Evolutionary conservation across 768 basidiomycete species (phyloP).

Genomic region (Hypholoma sublateritium): DNA sequence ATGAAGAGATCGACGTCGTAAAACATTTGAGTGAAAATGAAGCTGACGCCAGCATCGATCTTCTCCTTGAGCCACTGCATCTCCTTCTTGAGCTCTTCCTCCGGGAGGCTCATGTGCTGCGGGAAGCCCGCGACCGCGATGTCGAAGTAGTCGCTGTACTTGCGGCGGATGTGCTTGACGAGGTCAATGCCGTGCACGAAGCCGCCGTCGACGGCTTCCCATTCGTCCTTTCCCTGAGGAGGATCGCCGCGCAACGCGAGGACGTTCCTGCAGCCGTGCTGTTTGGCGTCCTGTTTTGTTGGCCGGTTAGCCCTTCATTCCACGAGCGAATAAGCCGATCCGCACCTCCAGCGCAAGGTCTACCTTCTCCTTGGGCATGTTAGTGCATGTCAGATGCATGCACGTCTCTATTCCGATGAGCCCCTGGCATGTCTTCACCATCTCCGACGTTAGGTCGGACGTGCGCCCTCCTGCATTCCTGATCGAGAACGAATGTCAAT

Average conservation of each 20-base stretch:
- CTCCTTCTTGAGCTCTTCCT: constrained; percentile 74
- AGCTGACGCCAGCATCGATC: constrained; percentile 83
- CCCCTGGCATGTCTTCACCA: constrained; percentile 93
- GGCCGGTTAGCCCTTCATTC: not conserved
- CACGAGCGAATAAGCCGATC: not conserved
- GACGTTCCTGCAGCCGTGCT: constrained; percentile 87
- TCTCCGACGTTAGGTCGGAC: constrained; percentile 89
- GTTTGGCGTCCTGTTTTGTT: constrained; percentile 75
- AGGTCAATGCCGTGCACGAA: constrained; percentile 92
- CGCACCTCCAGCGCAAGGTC: constrained; percentile 86
- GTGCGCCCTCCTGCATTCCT: constrained; percentile 98
- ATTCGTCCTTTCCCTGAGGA: constrained; percentile 82
- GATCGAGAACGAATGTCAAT: constrained; percentile 3
- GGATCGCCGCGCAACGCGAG: constrained; percentile 94
- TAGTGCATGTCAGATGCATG: constrained; percentile 98
- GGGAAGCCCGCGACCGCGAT: constrained; percentile 95
- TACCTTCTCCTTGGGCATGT: constrained; percentile 96
- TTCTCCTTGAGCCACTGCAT: constrained; percentile 89
- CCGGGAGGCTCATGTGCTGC: constrained; percentile 71
- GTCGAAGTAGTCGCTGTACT: constrained; percentile 92
- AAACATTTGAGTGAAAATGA: constrained; percentile 99
- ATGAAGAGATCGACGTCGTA: constrained; percentile 93
- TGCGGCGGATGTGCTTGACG: constrained; percentile 78
- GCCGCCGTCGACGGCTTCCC: constrained; percentile 90
- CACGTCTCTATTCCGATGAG: constrained; percentile 95